A percentile compares a stretch with the other conserved stretches of the same genome.
phyloP scores from a whole-genome alignment of 2,329 filamentous ascomycete species.

The Stagonosporopsis chrysanthemi region DNA sequence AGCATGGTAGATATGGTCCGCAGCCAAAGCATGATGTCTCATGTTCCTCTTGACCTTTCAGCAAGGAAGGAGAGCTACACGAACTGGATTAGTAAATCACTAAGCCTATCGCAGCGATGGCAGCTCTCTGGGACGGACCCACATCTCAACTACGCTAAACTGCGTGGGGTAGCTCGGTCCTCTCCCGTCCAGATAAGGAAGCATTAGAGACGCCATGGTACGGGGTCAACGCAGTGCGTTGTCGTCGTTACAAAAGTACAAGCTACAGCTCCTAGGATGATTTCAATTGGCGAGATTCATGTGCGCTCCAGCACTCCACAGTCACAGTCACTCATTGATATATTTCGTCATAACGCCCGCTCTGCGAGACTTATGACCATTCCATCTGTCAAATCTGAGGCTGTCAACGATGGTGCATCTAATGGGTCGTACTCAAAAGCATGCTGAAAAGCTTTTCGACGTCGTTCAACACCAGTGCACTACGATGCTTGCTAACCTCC shows the following conservation, averaged over 20 bases:
- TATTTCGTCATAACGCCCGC: not conserved
- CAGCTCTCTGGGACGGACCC: constrained; percentile 17
- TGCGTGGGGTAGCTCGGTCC: constrained; percentile 34
- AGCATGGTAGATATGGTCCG: not conserved
- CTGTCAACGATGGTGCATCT: not conserved
- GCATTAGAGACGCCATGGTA: constrained; percentile 23
- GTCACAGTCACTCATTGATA: not conserved
- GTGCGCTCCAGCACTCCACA: not conserved
- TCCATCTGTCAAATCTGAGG: not conserved
- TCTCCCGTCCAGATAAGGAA: constrained; percentile 19
- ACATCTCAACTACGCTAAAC: constrained; percentile 22
- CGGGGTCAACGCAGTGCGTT: constrained; percentile 9
- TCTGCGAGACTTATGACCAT: not conserved
- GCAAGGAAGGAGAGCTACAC: constrained; percentile 11
- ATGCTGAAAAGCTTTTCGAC: not conserved
- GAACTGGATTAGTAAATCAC: constrained; percentile 1
- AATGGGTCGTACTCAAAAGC: not conserved
- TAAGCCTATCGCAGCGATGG: constrained; percentile 11
- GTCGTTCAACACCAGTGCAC: not conserved
- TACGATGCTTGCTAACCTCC: not conserved
- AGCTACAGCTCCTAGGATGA: not conserved
- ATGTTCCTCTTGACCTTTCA: not conserved
- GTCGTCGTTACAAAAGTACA: constrained; percentile 19
- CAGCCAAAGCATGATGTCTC: not conserved
- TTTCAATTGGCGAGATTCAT: not conserved